These are phyloP conservation scores for Boletus barrowsii DNA, from an alignment of 768 basidiomycete genomes.

Conservation along the genomic window DNA sequence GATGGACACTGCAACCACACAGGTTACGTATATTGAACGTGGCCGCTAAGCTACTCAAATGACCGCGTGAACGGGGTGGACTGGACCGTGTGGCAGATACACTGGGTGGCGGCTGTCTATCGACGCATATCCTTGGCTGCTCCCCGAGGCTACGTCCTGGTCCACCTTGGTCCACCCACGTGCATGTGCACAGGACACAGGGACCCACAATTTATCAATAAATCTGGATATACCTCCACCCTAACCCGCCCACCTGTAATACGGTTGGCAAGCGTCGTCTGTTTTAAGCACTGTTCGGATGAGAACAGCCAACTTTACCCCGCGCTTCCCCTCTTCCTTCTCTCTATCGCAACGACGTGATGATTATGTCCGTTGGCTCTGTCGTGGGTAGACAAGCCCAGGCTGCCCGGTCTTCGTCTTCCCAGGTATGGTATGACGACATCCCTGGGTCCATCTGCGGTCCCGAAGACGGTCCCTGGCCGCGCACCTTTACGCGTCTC, in stretches of 20 bases:
- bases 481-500: slow-evolving; percentile 53
- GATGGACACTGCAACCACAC: slow-evolving; percentile 1
- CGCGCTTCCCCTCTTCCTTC: background rate
- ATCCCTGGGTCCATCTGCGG: slow-evolving; percentile 61
- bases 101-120: slow-evolving; percentile 9
- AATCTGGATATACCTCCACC: slow-evolving; percentile 19
- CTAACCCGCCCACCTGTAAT: slow-evolving; percentile 21
- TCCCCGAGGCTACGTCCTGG: background rate
- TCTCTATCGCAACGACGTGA: slow-evolving; percentile 3
- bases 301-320: slow-evolving; percentile 5
- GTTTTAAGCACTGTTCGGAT: slow-evolving; percentile 23
- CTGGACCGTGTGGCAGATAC: slow-evolving; percentile 5
- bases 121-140: slow-evolving; percentile 1
- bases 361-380: slow-evolving; percentile 19
- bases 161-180: slow-evolving; percentile 20
- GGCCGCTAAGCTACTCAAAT: slow-evolving; percentile 12
- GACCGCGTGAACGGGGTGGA: slow-evolving; percentile 25
- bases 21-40: slow-evolving; percentile 15
- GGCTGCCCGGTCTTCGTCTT: slow-evolving; percentile 17
- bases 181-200: slow-evolving; percentile 22
- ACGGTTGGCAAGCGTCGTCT: slow-evolving; percentile 27
- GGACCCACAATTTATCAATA: slow-evolving; percentile 21
- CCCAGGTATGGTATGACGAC: slow-evolving; percentile 55
- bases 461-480: slow-evolving; percentile 66
- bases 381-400: slow-evolving; percentile 12